phyloP scores from a whole-genome alignment of 2,329 filamentous ascomycete species.

The Penicillium sp. region DNA sequence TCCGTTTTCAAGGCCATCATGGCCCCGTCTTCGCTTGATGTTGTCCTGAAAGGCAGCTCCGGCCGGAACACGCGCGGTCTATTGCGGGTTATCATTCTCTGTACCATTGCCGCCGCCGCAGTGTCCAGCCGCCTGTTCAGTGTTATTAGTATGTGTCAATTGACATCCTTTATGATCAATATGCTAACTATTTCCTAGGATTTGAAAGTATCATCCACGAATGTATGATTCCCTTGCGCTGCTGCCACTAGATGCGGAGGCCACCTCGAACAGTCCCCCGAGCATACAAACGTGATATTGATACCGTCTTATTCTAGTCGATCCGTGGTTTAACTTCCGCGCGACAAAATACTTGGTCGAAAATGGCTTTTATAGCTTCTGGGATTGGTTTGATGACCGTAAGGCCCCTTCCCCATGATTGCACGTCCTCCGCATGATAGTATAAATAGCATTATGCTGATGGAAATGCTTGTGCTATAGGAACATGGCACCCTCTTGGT shows the following conservation, averaged over 20 bases:
- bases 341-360: conserved; percentile 95
- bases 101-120: conserved; percentile 81
- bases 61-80: conserved; percentile 74
- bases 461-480: conserved; percentile 32
- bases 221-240: conserved; percentile 56
- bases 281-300: conserved; percentile 16
- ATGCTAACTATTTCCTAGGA: conserved; percentile 43
- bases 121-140: conserved; percentile 93
- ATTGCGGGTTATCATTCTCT: conserved; percentile 80
- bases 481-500: conserved; percentile 96
- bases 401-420: conserved; percentile 27
- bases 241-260: conserved; percentile 1
- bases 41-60: conserved; percentile 67
- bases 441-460: conserved; percentile 13
- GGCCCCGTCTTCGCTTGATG: conserved; percentile 42
- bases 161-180: neutral
- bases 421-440: conserved; percentile 2
- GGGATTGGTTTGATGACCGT: conserved; percentile 99
- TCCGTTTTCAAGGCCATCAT: conserved; percentile 35
- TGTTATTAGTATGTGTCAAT: conserved; percentile 70
- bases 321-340: conserved; percentile 99
- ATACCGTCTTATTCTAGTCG: conserved; percentile 53
- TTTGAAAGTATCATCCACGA: conserved; percentile 99
- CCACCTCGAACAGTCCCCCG: conserved; percentile 9
- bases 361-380: conserved; percentile 97